phyloP scores from a whole-genome alignment of 2,329 filamentous ascomycete species.

The Alternaria sp. region DNA sequence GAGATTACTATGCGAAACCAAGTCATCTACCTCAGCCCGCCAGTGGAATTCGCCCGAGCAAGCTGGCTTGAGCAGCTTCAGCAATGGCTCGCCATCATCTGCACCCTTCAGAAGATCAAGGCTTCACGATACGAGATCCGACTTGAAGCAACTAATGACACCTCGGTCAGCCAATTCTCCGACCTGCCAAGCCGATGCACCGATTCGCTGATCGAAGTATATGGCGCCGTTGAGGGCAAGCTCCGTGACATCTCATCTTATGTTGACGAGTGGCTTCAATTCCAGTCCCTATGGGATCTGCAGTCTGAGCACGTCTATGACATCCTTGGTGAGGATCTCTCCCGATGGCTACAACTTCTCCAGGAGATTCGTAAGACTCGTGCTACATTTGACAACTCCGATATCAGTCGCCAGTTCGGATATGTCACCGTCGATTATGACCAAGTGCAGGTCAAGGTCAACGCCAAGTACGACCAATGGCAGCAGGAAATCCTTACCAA shows the following conservation, averaged over 20 bases:
- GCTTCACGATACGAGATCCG: constrained; percentile 94
- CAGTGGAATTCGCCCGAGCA: constrained; percentile 87
- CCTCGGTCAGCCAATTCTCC: constrained; percentile 75
- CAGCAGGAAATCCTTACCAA: constrained; percentile 96
- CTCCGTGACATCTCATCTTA: constrained; percentile 82
- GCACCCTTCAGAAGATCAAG: constrained; percentile 92
- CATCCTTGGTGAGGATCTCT: constrained; percentile 86
- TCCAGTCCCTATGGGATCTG: constrained; percentile 97
- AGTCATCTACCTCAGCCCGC: constrained; percentile 94
- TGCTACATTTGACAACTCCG: constrained; percentile 96
- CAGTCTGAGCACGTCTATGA: constrained; percentile 96
- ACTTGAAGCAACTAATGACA: constrained; percentile 68
- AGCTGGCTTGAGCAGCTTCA: constrained; percentile 95
- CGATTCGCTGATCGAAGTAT: constrained; percentile 79
- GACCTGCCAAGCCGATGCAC: constrained; percentile 87
- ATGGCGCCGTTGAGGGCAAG: constrained; percentile 83
- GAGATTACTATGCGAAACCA: constrained; percentile 99
- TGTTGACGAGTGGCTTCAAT: constrained; percentile 97
- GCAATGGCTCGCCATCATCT: constrained; percentile 91
- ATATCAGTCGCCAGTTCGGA: constrained; percentile 90
- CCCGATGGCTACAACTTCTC: constrained; percentile 93
- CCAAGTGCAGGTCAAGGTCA: constrained; percentile 98
- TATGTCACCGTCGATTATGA: constrained; percentile 97
- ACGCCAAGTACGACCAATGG: constrained; percentile 99
- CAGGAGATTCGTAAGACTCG: constrained; percentile 96